Evolutionary conservation across 345 rosid genomes (phyloP).

Genomic region (Citrus glauca): DNA sequence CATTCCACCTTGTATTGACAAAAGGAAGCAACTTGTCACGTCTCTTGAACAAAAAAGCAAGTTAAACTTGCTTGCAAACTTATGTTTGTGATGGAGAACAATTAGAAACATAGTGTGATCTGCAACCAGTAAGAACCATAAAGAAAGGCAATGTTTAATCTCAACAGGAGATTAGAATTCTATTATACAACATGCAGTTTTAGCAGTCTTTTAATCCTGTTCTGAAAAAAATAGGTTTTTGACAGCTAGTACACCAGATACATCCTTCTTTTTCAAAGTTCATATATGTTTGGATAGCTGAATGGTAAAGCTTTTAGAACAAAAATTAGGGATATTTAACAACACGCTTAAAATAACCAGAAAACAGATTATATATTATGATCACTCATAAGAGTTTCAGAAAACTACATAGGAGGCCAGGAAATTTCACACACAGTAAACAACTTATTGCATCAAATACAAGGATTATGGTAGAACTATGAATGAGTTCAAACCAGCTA

Average conservation of each 20-base stretch:
- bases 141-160: background rate
- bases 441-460: background rate
- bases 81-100: background rate
- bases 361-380: background rate
- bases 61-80: background rate
- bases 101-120: background rate
- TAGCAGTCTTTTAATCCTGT: background rate
- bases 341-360: background rate
- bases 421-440: background rate
- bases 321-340: background rate
- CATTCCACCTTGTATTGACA: slow-evolving; percentile 78
- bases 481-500: background rate
- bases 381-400: background rate
- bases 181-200: background rate
- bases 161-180: background rate
- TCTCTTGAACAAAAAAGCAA: slow-evolving; percentile 5
- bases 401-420: background rate
- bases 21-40: slow-evolving; percentile 11
- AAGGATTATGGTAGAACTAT: background rate
- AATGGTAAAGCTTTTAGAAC: background rate
- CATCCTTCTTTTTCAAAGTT: background rate
- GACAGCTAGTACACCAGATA: background rate
- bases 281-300: background rate
- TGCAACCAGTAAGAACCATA: background rate
- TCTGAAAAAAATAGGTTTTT: background rate